Evolutionary conservation across 768 basidiomycete genomes (phyloP).

Genomic region (Russula earlei): DNA sequence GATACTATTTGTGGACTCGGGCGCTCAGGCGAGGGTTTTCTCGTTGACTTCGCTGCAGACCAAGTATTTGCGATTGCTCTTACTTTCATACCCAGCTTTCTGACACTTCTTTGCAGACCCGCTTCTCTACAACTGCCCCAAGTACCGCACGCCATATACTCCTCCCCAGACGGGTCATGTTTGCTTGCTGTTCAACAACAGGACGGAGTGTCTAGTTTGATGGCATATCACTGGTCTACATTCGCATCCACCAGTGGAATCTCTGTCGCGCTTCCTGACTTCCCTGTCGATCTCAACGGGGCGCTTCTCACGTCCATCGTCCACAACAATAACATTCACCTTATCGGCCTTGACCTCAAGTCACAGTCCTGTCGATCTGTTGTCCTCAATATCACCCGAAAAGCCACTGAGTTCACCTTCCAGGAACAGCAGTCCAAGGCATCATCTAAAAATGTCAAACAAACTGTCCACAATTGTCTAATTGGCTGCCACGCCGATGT

Average conservation of each 20-base stretch:
- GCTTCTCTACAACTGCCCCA: constrained; percentile 34
- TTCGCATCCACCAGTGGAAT: constrained; percentile 45
- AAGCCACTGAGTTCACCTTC: constrained; percentile 49
- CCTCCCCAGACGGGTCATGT: constrained; percentile 49
- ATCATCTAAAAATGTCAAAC: constrained; percentile 14
- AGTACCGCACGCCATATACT: constrained; percentile 31
- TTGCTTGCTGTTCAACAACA: constrained; percentile 30
- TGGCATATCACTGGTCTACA: constrained; percentile 46
- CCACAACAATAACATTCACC: constrained; percentile 33
- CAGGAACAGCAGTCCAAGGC: constrained; percentile 31
- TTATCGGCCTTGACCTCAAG: constrained; percentile 33
- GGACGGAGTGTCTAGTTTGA: constrained; percentile 18
- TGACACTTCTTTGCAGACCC: constrained; percentile 28
- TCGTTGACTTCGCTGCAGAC: constrained; percentile 47
- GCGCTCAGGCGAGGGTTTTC: constrained; percentile 37
- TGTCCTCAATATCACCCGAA: constrained; percentile 43
- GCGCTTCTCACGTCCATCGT: constrained; percentile 38
- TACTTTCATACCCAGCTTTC: neutral
- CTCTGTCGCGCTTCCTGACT: constrained; percentile 26
- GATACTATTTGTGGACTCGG: constrained; percentile 40
- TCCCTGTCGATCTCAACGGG: constrained; percentile 18
- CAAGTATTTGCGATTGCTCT: constrained; percentile 28
- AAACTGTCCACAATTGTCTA: constrained; percentile 33
- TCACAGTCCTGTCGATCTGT: constrained; percentile 33
- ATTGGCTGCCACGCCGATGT: constrained; percentile 9